Percentiles rank a stretch among this genome's conserved stretches.
Evolutionary conservation across 176 grass and related monocot genomes (phyloP).

Genomic region (Oryza meyeriana): DNA sequence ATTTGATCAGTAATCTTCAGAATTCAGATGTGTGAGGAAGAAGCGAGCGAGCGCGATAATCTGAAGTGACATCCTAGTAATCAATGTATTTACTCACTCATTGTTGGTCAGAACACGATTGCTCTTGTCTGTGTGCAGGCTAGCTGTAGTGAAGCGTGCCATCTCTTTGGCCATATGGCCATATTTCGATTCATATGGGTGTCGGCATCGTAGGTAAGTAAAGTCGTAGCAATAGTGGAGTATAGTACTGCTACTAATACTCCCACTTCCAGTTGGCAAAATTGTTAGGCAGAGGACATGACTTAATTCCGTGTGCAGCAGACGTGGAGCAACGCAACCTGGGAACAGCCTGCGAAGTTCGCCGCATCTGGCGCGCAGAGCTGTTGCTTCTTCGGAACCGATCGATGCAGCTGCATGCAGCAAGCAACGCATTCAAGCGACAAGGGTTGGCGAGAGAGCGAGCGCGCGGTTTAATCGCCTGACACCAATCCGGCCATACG

Average conservation of each 20-base stretch:
- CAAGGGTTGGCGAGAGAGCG: constrained; percentile 25
- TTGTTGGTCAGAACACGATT: not conserved
- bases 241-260: not conserved
- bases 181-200: not conserved
- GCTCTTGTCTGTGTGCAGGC: not conserved
- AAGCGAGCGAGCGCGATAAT: not conserved
- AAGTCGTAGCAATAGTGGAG: not conserved
- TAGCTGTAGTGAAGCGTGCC: not conserved
- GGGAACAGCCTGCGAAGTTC: not conserved
- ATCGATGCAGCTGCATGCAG: not conserved
- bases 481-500: not conserved
- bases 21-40: not conserved
- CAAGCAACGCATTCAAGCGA: constrained; percentile 41
- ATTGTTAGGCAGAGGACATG: constrained; percentile 18
- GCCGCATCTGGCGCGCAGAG: not conserved
- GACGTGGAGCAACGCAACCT: constrained; percentile 28
- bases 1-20: constrained; percentile 15
- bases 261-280: constrained; percentile 23
- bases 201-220: not conserved
- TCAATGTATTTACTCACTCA: constrained; percentile 4
- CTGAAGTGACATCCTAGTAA: not conserved
- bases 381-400: not conserved
- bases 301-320: constrained; percentile 27
- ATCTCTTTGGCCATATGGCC: not conserved
- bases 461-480: constrained; percentile 32